Evolutionary conservation across 345 rosid species (phyloP).

Genomic region (Dipteronia sinensis): DNA sequence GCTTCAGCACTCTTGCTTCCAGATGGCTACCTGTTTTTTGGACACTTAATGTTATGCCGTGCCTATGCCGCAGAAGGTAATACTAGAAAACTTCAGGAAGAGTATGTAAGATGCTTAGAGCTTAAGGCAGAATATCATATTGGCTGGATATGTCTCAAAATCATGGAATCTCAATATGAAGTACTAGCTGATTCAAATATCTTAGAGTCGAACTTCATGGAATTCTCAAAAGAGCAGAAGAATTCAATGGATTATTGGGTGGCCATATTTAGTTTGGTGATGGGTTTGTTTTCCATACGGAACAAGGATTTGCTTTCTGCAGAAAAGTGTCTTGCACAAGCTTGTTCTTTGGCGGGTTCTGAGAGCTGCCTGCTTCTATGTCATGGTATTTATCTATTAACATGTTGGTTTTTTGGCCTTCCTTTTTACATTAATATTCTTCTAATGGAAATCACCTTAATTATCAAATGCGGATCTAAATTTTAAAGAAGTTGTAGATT

Average conservation of each 20-base stretch:
- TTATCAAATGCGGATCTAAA: background rate
- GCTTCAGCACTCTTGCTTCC: slow-evolving; percentile 70
- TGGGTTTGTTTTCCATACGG: slow-evolving; percentile 57
- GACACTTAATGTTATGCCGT: slow-evolving; percentile 76
- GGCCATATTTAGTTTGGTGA: slow-evolving; percentile 53
- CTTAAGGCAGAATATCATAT: slow-evolving; percentile 72
- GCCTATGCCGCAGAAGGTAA: slow-evolving; percentile 72
- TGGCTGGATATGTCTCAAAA: slow-evolving; percentile 79
- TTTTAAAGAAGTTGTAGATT: background rate
- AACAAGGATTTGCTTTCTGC: slow-evolving; percentile 58
- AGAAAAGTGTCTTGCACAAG: slow-evolving; percentile 61
- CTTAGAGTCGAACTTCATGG: slow-evolving; percentile 50
- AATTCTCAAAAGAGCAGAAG: slow-evolving; percentile 44
- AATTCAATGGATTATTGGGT: slow-evolving; percentile 62
- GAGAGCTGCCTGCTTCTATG: slow-evolving; percentile 79
- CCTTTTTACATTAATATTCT: background rate
- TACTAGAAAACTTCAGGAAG: slow-evolving; percentile 42
- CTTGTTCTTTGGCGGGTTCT: slow-evolving; percentile 53
- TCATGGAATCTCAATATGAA: slow-evolving; percentile 63
- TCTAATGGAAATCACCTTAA: background rate
- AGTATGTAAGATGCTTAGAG: slow-evolving; percentile 68
- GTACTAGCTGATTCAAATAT: slow-evolving; percentile 48
- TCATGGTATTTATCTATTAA: slow-evolving; percentile 51
- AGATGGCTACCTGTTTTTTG: slow-evolving; percentile 60
- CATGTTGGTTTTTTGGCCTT: slow-evolving; percentile 1